Conservation (phyloP, 2,329 filamentous ascomycete species). For the Arthrobotrys sinensis region DNA sequence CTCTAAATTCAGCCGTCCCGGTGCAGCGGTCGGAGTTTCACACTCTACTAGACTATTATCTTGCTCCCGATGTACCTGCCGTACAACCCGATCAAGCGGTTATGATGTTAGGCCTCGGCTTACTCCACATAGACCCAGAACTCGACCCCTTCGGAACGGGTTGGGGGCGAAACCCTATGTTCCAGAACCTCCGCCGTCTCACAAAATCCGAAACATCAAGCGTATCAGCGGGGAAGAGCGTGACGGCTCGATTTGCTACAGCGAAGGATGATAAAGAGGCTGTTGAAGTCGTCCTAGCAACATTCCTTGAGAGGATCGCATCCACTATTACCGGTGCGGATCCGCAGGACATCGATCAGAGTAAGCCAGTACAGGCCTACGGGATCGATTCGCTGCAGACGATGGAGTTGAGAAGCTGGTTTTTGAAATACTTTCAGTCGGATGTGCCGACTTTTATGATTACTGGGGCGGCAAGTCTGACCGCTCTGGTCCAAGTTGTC, state of each 20-base stretch:
- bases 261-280: slow-evolving; percentile 27
- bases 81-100: neutral
- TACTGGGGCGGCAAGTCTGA: slow-evolving; percentile 29
- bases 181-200: slow-evolving; percentile 21
- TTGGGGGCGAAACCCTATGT: slow-evolving; percentile 40
- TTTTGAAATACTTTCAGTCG: slow-evolving; percentile 38
- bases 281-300: slow-evolving; percentile 1
- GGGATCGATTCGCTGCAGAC: slow-evolving; percentile 44
- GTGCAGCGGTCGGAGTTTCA: slow-evolving; percentile 36
- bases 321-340: slow-evolving; percentile 14
- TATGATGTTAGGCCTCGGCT: neutral
- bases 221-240: neutral
- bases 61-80: neutral
- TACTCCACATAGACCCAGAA: slow-evolving; percentile 29
- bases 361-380: slow-evolving; percentile 36
- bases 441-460: slow-evolving; percentile 45
- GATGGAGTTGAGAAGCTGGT: slow-evolving; percentile 42
- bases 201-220: neutral
- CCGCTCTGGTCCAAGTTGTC: neutral
- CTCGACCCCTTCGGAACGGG: slow-evolving; percentile 35
- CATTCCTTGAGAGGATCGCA: slow-evolving; percentile 25
- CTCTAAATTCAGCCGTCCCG: slow-evolving; percentile 12
- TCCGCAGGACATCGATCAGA: slow-evolving; percentile 25
- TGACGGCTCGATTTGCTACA: neutral
- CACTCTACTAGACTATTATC: slow-evolving; percentile 30